Conservation (phyloP, 2,329 filamentous ascomycete species). For the Aspergillus sp. region DNA sequence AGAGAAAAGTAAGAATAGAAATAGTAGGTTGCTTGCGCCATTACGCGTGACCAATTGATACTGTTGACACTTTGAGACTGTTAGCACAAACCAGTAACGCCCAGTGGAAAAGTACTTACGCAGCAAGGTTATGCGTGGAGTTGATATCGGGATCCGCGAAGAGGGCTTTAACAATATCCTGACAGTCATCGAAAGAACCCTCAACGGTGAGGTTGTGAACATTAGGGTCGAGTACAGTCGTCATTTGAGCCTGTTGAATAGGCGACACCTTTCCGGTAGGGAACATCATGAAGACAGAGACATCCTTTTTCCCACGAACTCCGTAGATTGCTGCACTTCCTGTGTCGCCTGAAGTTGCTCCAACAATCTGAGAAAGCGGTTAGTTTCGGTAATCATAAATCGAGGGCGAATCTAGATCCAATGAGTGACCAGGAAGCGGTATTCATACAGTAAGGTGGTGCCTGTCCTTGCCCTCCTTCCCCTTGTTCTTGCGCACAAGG, state of each 20-base stretch:
- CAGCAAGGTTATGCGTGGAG: conserved; percentile 76
- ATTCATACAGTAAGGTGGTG: conserved; percentile 69
- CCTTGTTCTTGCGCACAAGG: conserved; percentile 45
- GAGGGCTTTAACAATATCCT: conserved; percentile 91
- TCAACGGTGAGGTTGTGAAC: conserved; percentile 89
- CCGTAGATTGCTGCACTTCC: conserved; percentile 96
- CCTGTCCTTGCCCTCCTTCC: conserved; percentile 54
- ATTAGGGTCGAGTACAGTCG: conserved; percentile 83
- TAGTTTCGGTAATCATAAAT: neutral
- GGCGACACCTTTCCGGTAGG: conserved; percentile 88
- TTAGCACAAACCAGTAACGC: neutral
- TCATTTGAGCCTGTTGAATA: conserved; percentile 97
- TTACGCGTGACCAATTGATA: conserved; percentile 93
- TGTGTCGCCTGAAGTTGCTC: conserved; percentile 82
- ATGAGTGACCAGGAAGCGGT: neutral
- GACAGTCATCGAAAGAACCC: conserved; percentile 94
- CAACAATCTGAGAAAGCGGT: conserved; percentile 55
- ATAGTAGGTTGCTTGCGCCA: conserved; percentile 97
- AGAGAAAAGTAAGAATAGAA: conserved; percentile 92
- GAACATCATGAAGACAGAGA: conserved; percentile 92
- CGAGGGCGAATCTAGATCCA: neutral
- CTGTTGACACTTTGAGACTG: conserved; percentile 66
- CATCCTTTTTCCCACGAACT: conserved; percentile 91
- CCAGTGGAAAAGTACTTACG: conserved; percentile 34
- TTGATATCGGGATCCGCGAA: conserved; percentile 87